Conservation (phyloP, 2,329 filamentous ascomycete genomes). For the Pseudodiploospora longispora region DNA sequence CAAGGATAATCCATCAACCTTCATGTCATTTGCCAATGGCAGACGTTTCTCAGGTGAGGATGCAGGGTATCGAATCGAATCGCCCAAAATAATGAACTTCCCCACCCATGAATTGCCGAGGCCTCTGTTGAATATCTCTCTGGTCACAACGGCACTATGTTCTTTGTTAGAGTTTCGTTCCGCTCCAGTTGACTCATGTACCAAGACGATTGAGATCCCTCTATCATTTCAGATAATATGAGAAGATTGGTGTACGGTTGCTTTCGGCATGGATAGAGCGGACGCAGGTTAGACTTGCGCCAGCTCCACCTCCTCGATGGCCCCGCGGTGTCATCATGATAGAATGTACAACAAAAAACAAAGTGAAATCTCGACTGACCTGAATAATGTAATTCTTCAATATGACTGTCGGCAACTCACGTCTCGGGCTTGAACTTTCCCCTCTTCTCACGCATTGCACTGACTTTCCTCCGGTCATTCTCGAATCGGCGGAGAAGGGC, state of each 20-base stretch:
- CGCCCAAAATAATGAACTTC: too few relatives aligned
- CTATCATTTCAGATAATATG: constrained; percentile 46
- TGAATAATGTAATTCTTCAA: too few relatives aligned
- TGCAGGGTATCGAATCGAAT: too few relatives aligned
- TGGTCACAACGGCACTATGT: too few relatives aligned
- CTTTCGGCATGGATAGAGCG: constrained; percentile 44
- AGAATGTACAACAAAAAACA: constrained; percentile 6
- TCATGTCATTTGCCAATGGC: too few relatives aligned
- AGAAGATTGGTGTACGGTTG: constrained; percentile 60
- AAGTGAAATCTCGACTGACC: neutral
- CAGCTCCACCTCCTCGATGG: constrained; percentile 30
- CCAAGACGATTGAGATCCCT: constrained; percentile 4
- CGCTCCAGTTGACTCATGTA: too few relatives aligned
- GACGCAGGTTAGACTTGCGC: constrained; percentile 13
- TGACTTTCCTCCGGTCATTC: constrained; percentile 64
- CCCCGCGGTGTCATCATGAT: constrained; percentile 46
- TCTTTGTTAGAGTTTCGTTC: too few relatives aligned
- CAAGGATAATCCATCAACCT: too few relatives aligned
- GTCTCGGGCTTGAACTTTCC: constrained; percentile 51
- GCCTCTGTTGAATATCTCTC: too few relatives aligned
- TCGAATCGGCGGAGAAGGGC: constrained; percentile 65
- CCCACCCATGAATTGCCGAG: too few relatives aligned
- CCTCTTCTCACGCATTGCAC: constrained; percentile 60
- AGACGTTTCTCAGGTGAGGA: too few relatives aligned
- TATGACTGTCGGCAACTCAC: constrained; percentile 15